Evolutionary conservation across 164 flowering plant genomes (phyloP), one percentile per base, ranked within the genome.

Genomic region (Cinnamomum chago): DNA sequence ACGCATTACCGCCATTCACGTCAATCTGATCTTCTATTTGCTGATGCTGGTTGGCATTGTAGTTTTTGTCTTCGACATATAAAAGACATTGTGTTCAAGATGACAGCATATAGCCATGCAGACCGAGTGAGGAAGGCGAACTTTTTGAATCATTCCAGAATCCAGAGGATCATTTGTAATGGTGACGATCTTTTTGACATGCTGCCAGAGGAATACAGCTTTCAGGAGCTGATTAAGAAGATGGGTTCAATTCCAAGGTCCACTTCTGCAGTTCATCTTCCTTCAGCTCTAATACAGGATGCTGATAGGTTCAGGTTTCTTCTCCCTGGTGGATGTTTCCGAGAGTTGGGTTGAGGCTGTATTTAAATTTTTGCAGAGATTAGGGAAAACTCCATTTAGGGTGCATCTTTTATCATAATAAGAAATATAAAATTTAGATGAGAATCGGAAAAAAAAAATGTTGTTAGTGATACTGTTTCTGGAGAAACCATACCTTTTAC

Each of bases 1-100:
- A 86, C 87, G 1, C 73, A 35, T 22, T 86, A 86, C 67, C 72
- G 72, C 5, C 87, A 84, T 70, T 81, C 83, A 0, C 76, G 87
- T 2, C 88, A 84, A 62, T 64, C 81, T 1, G 78, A 86, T 74
- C 24, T 72, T 2, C 30, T 84, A 2, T 75, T 86, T 7, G 82
- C 88, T 1, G 85, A 84, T 67, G 79, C 88, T 1, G 88, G 88
- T 11, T 84, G 86, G 87, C 88, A 86, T 66, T 86, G 89, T 47
- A 86, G 87, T 80, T 86, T 86, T 69, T 86, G 89, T 72, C 83
- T 83, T 30, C 68, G 83, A 25, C 58, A 62, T 28, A 76, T 86
- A 30, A 71, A 62, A 14, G 89, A 84, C 2, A 79, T 86, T 71
- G 84, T 83, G 35, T 80, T 86, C 30, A 84, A 86, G 72, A 86